phyloP scores from a whole-genome alignment of 805 yeast species.

The Ogataea minuta region DNA sequence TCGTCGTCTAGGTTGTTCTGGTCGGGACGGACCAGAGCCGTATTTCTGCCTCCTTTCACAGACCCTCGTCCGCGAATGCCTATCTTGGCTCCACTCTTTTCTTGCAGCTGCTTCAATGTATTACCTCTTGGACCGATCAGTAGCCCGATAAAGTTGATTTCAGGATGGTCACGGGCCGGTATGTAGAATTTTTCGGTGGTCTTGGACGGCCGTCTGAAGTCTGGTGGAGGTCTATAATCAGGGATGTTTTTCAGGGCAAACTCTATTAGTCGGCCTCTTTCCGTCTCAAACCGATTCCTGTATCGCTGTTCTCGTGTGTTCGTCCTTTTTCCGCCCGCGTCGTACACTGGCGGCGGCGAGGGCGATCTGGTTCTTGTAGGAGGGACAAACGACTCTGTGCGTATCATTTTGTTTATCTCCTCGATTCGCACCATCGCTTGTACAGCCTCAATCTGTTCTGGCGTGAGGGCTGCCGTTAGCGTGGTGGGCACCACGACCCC shows the following conservation, averaged over 20 bases:
- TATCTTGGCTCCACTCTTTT: slow-evolving; percentile 82
- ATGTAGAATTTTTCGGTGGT: slow-evolving; percentile 79
- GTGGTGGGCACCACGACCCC: slow-evolving; percentile 5
- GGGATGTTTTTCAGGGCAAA: slow-evolving; percentile 71
- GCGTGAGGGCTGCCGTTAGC: slow-evolving; percentile 41
- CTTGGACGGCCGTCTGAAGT: slow-evolving; percentile 61
- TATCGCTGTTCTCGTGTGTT: slow-evolving; percentile 79
- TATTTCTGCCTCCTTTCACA: slow-evolving; percentile 82
- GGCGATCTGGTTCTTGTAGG: slow-evolving; percentile 57
- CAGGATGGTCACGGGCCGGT: slow-evolving; percentile 85
- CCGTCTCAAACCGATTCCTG: slow-evolving; percentile 63
- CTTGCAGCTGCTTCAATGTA: slow-evolving; percentile 76
- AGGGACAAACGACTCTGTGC: slow-evolving; percentile 51
- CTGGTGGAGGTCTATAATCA: slow-evolving; percentile 74
- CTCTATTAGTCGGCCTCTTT: slow-evolving; percentile 77
- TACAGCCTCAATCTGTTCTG: slow-evolving; percentile 80
- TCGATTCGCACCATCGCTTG: slow-evolving; percentile 69
- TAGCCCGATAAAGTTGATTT: slow-evolving; percentile 87
- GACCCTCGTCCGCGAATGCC: slow-evolving; percentile 96
- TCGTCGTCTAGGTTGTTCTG: slow-evolving; percentile 71
- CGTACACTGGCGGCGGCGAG: slow-evolving; percentile 93
- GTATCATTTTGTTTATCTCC: slow-evolving; percentile 66
- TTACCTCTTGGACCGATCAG: slow-evolving; percentile 95
- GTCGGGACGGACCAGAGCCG: slow-evolving; percentile 44
- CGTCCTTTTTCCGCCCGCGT: slow-evolving; percentile 73